These are phyloP conservation scores for Gracilaria gracilis DNA, from an alignment of 23 red algal species.

Conservation along the genomic window DNA sequence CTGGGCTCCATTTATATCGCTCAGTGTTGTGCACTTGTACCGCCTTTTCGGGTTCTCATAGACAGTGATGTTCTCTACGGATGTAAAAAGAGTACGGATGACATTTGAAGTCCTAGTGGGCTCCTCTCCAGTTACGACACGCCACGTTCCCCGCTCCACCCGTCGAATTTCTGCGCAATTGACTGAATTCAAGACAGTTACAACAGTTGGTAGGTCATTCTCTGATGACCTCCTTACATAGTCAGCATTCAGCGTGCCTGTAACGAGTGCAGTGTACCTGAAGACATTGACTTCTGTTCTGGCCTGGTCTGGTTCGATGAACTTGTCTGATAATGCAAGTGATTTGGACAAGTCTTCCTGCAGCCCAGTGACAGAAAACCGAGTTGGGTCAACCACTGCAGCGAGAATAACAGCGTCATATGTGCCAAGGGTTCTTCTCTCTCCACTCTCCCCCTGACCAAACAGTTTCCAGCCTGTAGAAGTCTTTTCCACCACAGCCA, in stretches of 20 bases:
- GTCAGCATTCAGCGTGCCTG: constrained; percentile 32
- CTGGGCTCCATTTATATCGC: constrained; percentile 14
- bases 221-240: constrained; percentile 25
- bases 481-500: constrained; percentile 10
- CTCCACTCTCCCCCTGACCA: background rate
- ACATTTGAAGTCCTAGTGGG: constrained; percentile 11
- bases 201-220: background rate
- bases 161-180: constrained; percentile 53
- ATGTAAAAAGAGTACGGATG: constrained; percentile 10
- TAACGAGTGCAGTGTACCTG: constrained; percentile 36
- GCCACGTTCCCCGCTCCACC: constrained; percentile 15
- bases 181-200: constrained; percentile 47
- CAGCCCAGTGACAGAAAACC: constrained; percentile 7
- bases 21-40: constrained; percentile 10
- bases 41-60: constrained; percentile 30
- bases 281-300: constrained; percentile 13
- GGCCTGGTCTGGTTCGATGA: background rate
- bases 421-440: constrained; percentile 5
- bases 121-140: constrained; percentile 29
- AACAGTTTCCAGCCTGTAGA: background rate
- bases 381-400: constrained; percentile 50
- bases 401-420: constrained; percentile 58
- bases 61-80: background rate
- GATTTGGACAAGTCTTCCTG: constrained; percentile 21
- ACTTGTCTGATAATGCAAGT: constrained; percentile 2